phyloP scores from a whole-genome alignment of 1,284 basidiomycete species.

The Testicularia cyperi region DNA sequence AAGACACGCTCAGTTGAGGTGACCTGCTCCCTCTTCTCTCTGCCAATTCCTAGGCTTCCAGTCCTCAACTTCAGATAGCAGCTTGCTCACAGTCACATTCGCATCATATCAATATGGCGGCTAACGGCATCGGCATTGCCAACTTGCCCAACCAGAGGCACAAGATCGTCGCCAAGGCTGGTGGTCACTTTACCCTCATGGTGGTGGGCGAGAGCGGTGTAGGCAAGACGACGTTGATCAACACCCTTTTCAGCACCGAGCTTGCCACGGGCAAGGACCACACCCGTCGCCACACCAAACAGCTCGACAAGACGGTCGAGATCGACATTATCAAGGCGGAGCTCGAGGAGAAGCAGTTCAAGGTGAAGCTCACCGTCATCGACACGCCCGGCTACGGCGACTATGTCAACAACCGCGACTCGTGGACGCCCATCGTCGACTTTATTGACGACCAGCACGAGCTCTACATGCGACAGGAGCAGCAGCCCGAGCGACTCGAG shows the following conservation, averaged over 20 bases:
- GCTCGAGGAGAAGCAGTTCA: slow-evolving; percentile 98
- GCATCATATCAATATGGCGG: slow-evolving; percentile 38
- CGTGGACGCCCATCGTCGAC: slow-evolving; percentile 96
- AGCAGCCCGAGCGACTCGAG: slow-evolving; percentile 88
- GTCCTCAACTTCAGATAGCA: too few relatives aligned
- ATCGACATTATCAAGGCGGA: slow-evolving; percentile 67
- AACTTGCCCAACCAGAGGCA: slow-evolving; percentile 89
- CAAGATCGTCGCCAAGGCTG: slow-evolving; percentile 79
- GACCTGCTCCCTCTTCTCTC: too few relatives aligned
- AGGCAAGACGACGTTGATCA: slow-evolving; percentile 68
- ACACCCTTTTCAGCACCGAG: slow-evolving; percentile 98
- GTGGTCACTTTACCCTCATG: slow-evolving; percentile 98
- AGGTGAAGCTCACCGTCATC: slow-evolving; percentile 97
- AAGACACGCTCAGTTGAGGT: too few relatives aligned
- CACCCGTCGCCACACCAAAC: slow-evolving; percentile 84
- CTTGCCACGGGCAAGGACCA: slow-evolving; percentile 90
- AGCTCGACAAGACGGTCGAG: slow-evolving; percentile 98
- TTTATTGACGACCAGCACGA: slow-evolving; percentile 99
- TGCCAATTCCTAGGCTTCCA: too few relatives aligned
- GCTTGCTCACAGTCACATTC: too few relatives aligned
- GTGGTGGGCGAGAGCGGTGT: slow-evolving; percentile 78
- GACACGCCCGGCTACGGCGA: slow-evolving; percentile 98
- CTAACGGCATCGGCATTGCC: slow-evolving; percentile 66
- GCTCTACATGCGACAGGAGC: slow-evolving; percentile 98
- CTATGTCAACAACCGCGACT: slow-evolving; percentile 98